These are phyloP conservation scores for Colletotrichum tanaceti DNA, from an alignment of 2,329 filamentous ascomycete species.

Conservation along the genomic window DNA sequence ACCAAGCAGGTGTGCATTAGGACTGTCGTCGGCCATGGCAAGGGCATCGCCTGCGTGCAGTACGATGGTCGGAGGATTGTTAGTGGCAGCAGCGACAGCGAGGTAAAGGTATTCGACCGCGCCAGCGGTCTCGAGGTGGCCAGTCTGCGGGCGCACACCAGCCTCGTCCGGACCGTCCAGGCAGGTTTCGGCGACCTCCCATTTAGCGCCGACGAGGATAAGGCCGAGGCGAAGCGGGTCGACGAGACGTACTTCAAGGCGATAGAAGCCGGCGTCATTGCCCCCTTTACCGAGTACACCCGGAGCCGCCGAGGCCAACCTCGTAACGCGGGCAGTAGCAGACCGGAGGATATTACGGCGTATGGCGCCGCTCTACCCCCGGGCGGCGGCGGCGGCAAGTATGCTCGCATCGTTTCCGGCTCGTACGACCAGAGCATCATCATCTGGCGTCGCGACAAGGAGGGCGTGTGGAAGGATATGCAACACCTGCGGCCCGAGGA, in stretches of 20 bases:
- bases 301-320: conserved; percentile 49
- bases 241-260: conserved; percentile 79
- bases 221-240: conserved; percentile 76
- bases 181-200: conserved; percentile 92
- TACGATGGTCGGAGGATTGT: conserved; percentile 95
- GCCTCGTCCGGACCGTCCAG: conserved; percentile 93
- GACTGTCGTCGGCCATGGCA: conserved; percentile 87
- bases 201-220: conserved; percentile 80
- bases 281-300: conserved; percentile 41
- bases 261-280: conserved; percentile 62
- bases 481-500: conserved; percentile 82
- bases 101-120: conserved; percentile 94
- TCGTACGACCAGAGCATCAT: conserved; percentile 97
- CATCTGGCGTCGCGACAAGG: conserved; percentile 88
- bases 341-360: conserved; percentile 80
- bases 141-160: conserved; percentile 82
- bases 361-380: conserved; percentile 89
- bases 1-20: conserved; percentile 79
- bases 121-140: conserved; percentile 89
- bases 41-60: conserved; percentile 97
- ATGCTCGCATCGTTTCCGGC: conserved; percentile 95
- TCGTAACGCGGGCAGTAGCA: conserved; percentile 78
- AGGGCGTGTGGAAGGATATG: conserved; percentile 85
- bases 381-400: conserved; percentile 87
- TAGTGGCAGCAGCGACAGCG: conserved; percentile 95